These are phyloP conservation scores for Populus euphratica DNA, from an alignment of 345 rosid species.

Conservation along the genomic window DNA sequence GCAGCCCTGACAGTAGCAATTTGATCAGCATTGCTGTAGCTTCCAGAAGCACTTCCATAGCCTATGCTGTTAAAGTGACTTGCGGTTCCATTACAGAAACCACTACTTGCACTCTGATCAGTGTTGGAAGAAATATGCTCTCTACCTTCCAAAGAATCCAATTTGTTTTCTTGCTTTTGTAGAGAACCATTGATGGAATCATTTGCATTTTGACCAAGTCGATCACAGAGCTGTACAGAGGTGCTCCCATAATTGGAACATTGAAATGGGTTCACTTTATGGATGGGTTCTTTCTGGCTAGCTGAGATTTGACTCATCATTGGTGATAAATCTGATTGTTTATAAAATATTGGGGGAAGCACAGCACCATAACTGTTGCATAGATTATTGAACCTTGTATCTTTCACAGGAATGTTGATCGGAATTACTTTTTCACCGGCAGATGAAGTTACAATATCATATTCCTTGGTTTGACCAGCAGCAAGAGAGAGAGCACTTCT, in stretches of 20 bases:
- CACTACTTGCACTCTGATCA: constrained; percentile 62
- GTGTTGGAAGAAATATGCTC: constrained; percentile 48
- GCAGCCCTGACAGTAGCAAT: constrained; percentile 29
- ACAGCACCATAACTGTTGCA: constrained; percentile 40
- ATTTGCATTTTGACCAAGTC: constrained; percentile 34
- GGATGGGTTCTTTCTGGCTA: constrained; percentile 48
- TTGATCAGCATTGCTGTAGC: constrained; percentile 50
- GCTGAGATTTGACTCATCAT: constrained; percentile 52
- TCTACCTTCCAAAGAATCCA: constrained; percentile 46
- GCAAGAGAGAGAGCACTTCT: constrained; percentile 39
- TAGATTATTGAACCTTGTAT: constrained; percentile 29
- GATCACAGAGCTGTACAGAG: constrained; percentile 37
- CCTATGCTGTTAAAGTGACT: constrained; percentile 37
- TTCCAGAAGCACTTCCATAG: constrained; percentile 48
- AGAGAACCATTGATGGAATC: constrained; percentile 29
- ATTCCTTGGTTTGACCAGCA: constrained; percentile 31
- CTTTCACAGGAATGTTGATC: constrained; percentile 44
- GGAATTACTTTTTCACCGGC: constrained; percentile 44
- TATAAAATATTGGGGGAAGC: constrained; percentile 29
- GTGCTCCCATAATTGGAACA: constrained; percentile 36
- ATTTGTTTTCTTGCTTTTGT: constrained; percentile 31
- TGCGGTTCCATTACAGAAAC: constrained; percentile 53
- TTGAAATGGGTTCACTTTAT: constrained; percentile 35
- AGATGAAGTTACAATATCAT: constrained; percentile 39
- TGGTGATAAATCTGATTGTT: constrained; percentile 40